Conservation (phyloP, 768 basidiomycete species). For the Mycena chlorophos region DNA sequence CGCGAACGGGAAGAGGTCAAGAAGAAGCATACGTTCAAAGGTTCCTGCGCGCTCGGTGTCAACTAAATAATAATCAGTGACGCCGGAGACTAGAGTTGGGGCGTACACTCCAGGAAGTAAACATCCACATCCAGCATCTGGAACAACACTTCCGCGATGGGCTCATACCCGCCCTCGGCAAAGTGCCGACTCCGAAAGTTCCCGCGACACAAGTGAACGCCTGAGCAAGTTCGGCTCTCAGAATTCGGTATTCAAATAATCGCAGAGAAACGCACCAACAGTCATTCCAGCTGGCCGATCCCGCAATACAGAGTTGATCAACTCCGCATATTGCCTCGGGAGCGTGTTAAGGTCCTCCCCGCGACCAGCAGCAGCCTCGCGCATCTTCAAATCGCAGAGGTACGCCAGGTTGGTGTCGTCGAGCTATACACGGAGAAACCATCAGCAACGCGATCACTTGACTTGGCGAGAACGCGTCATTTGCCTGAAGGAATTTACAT, state of each 20-base stretch:
- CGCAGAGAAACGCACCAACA: slow-evolving; percentile 24
- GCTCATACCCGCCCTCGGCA: slow-evolving; percentile 42
- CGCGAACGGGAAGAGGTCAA: not conserved
- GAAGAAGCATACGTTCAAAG: slow-evolving; percentile 29
- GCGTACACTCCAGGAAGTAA: slow-evolving; percentile 39
- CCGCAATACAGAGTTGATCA: slow-evolving; percentile 39
- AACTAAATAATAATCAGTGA: slow-evolving; percentile 7
- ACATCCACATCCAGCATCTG: slow-evolving; percentile 40
- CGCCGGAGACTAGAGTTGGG: not conserved
- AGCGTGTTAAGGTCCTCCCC: slow-evolving; percentile 43
- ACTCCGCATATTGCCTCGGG: slow-evolving; percentile 43
- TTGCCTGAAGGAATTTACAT: slow-evolving; percentile 20
- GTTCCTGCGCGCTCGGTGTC: slow-evolving; percentile 43
- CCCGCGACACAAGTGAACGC: slow-evolving; percentile 40
- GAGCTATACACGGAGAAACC: no score
- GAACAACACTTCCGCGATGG: slow-evolving; percentile 38
- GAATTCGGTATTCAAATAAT: not conserved
- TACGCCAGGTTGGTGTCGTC: slow-evolving; percentile 24
- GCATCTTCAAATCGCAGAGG: slow-evolving; percentile 23
- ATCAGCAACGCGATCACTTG: no score
- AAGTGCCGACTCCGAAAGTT: slow-evolving; percentile 35
- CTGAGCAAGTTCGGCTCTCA: not conserved
- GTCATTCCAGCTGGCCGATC: slow-evolving; percentile 41
- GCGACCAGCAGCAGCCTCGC: slow-evolving; percentile 25
- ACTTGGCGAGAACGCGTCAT: not conserved